A percentile compares a stretch with the other conserved stretches of the same genome.
Conservation (phyloP, 1,284 basidiomycete species). For the Schizophyllum commune region DNA sequence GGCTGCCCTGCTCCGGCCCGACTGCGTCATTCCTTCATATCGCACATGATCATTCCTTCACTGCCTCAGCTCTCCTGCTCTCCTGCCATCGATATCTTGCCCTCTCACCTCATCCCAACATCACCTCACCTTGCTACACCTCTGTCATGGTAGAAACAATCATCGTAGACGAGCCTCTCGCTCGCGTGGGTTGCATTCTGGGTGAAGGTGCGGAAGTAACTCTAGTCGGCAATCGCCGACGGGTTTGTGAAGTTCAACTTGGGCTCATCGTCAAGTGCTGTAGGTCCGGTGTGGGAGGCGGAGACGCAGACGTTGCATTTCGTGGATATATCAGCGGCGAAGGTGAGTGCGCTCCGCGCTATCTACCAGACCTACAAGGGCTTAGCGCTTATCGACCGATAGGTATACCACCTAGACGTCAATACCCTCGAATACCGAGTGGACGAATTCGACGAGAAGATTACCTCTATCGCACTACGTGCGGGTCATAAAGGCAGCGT, state of each 20-base stretch:
- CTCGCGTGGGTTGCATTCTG: constrained; percentile 48
- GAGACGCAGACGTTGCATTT: constrained; percentile 50
- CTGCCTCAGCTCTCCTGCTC: constrained; percentile 9
- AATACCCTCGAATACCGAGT: constrained; percentile 28
- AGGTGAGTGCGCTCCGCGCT: constrained; percentile 26
- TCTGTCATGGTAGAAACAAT: constrained; percentile 22
- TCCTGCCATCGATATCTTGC: constrained; percentile 6
- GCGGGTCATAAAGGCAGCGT: constrained; percentile 35
- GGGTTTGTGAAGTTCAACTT: not conserved
- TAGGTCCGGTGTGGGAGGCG: constrained; percentile 57
- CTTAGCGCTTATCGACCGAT: not conserved
- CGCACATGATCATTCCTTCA: not conserved
- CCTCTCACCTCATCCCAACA: constrained; percentile 11
- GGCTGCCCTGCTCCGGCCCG: no score
- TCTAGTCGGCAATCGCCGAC: constrained; percentile 1
- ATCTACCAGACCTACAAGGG: not conserved
- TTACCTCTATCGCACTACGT: constrained; percentile 49
- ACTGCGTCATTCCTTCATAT: not conserved
- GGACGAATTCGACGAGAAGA: constrained; percentile 41
- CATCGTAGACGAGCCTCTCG: constrained; percentile 34
- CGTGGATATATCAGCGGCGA: constrained; percentile 55
- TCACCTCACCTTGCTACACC: constrained; percentile 6
- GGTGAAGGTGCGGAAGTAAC: constrained; percentile 47
- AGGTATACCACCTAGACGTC: constrained; percentile 51
- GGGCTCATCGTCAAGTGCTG: constrained; percentile 2